Conservation (phyloP, 2,329 filamentous ascomycete genomes). For the Fusarium annulatum region DNA sequence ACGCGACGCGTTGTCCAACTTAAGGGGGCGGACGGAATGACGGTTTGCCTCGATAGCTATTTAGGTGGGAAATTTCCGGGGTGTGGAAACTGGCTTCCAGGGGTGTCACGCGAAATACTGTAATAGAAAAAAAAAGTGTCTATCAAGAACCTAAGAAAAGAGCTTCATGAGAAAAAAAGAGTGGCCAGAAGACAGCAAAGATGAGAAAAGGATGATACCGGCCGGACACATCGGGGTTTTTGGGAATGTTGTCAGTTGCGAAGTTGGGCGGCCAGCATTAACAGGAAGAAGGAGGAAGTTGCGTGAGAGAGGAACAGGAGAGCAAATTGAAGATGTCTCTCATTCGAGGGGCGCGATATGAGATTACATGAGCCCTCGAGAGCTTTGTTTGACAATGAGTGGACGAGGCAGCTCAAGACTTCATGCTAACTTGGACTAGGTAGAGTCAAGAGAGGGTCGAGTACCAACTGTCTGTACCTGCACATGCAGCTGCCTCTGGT, state of each 20-base stretch:
- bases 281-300: constrained; percentile 21
- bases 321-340: constrained; percentile 27
- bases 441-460: constrained; percentile 1
- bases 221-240: constrained; percentile 48
- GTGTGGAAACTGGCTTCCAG: constrained; percentile 41
- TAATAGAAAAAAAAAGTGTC: constrained; percentile 18
- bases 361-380: constrained; percentile 28
- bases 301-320: constrained; percentile 5
- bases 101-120: constrained; percentile 31
- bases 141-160: constrained; percentile 39
- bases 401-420: constrained; percentile 21
- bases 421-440: constrained; percentile 9
- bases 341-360: constrained; percentile 30
- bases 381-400: constrained; percentile 36
- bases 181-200: constrained; percentile 37
- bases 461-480: constrained; percentile 1
- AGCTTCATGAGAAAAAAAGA: constrained; percentile 46
- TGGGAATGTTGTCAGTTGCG: constrained; percentile 17
- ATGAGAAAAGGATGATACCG: constrained; percentile 42
- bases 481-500: constrained; percentile 14
- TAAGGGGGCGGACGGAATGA: constrained; percentile 44
- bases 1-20: constrained; percentile 51
- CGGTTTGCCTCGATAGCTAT: constrained; percentile 33
- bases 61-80: constrained; percentile 41
- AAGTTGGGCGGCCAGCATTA: constrained; percentile 25